Evolutionary conservation across 495 filamentous ascomycete species (phyloP).

Genomic region (Aspergillus nanangensis): DNA sequence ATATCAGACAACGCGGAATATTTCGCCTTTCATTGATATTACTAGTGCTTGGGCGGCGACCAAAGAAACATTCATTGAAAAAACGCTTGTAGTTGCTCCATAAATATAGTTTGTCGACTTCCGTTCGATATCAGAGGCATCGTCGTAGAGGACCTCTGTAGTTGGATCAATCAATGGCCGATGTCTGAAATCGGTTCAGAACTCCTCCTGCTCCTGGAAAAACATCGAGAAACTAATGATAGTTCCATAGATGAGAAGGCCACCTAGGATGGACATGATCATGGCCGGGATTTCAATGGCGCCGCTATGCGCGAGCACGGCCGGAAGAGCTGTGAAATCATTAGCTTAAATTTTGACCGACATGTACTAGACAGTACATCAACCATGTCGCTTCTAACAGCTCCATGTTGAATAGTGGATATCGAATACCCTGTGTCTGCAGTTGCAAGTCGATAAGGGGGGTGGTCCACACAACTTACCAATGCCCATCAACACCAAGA

Average conservation of each 20-base stretch:
- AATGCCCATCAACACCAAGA: constrained; percentile 96
- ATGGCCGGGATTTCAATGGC: constrained; percentile 81
- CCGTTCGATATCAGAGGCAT: neutral
- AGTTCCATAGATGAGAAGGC: constrained; percentile 92
- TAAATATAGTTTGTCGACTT: constrained; percentile 3
- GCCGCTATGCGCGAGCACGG: constrained; percentile 76
- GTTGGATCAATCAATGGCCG: no score
- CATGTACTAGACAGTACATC: neutral
- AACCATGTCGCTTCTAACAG: no score
- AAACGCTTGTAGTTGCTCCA: constrained; percentile 2
- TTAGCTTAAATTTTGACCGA: constrained; percentile 16
- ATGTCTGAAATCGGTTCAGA: constrained; percentile 30
- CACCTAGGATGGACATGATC: constrained; percentile 91
- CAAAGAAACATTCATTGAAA: constrained; percentile 10
- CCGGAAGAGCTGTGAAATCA: constrained; percentile 70
- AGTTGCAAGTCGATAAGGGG: neutral
- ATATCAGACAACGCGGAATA: neutral
- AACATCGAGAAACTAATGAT: constrained; percentile 98
- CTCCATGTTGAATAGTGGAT: neutral
- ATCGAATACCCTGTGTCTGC: neutral
- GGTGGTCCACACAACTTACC: constrained; percentile 54
- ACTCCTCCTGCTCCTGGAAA: constrained; percentile 95
- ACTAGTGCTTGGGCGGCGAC: no score
- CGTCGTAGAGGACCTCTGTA: no score
- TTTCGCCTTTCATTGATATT: no score